Conservation (phyloP, 2,329 filamentous ascomycete species). For the Cordyceps cicadae region DNA sequence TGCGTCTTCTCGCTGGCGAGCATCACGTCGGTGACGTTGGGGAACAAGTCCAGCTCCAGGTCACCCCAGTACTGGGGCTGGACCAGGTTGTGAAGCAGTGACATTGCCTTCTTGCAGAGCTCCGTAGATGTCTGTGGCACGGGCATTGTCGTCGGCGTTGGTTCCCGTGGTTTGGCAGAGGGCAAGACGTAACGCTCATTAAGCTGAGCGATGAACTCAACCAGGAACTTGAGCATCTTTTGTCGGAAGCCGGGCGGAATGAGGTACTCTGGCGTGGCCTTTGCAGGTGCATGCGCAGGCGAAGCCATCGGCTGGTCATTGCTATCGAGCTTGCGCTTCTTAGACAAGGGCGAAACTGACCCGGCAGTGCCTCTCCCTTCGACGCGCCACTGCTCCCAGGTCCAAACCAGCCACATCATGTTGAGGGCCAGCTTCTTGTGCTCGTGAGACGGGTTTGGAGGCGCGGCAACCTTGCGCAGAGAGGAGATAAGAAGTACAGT, state of each 20-base stretch:
- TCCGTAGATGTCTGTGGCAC: constrained; percentile 56
- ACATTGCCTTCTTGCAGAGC: constrained; percentile 76
- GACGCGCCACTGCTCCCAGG: constrained; percentile 82
- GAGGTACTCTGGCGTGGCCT: constrained; percentile 51
- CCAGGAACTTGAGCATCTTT: constrained; percentile 87
- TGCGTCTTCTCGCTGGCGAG: constrained; percentile 71
- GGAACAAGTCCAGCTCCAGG: constrained; percentile 82
- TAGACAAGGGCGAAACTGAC: constrained; percentile 63
- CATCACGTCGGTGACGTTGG: constrained; percentile 80
- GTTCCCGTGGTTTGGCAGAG: constrained; percentile 57
- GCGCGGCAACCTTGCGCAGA: constrained; percentile 75
- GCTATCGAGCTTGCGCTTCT: constrained; percentile 71
- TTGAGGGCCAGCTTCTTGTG: constrained; percentile 86
- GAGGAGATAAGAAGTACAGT: constrained; percentile 81
- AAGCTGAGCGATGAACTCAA: constrained; percentile 87
- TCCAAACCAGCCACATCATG: constrained; percentile 83
- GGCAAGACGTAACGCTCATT: constrained; percentile 76
- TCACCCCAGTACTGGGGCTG: constrained; percentile 88
- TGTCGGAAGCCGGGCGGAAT: constrained; percentile 60
- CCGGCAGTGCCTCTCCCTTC: constrained; percentile 42
- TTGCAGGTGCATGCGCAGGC: constrained; percentile 46
- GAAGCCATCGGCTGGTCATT: constrained; percentile 41
- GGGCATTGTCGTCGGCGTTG: constrained; percentile 34
- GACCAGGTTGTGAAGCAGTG: constrained; percentile 73
- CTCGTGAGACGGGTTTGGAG: constrained; percentile 79